These are phyloP conservation scores for Beauveria sp. DNA, from an alignment of 2,329 filamentous ascomycete genomes.

Conservation along the genomic window DNA sequence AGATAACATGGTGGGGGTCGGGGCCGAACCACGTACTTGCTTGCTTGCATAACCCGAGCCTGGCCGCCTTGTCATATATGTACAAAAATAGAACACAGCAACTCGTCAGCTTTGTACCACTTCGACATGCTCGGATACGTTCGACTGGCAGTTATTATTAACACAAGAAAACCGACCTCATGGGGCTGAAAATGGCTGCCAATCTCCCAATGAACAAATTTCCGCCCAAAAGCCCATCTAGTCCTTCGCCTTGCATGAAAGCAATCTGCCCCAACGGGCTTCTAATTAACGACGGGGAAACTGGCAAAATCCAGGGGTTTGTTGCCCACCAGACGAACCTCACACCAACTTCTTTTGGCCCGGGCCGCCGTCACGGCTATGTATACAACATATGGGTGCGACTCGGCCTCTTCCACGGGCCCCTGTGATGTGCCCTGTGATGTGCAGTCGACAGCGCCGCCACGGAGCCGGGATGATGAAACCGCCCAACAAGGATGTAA, in stretches of 20 bases:
- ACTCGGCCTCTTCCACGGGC: background rate
- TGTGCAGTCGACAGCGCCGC: slow-evolving; percentile 1
- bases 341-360: background rate
- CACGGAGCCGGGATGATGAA: slow-evolving; percentile 3
- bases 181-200: background rate
- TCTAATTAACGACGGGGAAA: background rate
- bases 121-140: background rate
- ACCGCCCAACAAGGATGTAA: background rate
- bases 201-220: background rate
- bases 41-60: background rate
- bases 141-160: background rate
- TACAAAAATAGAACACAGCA: background rate
- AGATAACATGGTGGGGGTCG: background rate
- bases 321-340: background rate
- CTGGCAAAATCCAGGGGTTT: background rate
- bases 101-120: background rate
- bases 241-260: background rate
- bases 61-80: background rate
- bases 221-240: background rate
- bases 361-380: background rate
- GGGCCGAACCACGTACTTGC: background rate
- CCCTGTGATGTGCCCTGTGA: background rate
- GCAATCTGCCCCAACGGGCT: background rate
- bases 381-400: background rate
- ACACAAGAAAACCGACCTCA: background rate